Percentiles rank a stretch among this genome's conserved stretches.
Evolutionary conservation across 164 flowering plant genomes (phyloP).

Genomic region (Aristolochia californica): DNA sequence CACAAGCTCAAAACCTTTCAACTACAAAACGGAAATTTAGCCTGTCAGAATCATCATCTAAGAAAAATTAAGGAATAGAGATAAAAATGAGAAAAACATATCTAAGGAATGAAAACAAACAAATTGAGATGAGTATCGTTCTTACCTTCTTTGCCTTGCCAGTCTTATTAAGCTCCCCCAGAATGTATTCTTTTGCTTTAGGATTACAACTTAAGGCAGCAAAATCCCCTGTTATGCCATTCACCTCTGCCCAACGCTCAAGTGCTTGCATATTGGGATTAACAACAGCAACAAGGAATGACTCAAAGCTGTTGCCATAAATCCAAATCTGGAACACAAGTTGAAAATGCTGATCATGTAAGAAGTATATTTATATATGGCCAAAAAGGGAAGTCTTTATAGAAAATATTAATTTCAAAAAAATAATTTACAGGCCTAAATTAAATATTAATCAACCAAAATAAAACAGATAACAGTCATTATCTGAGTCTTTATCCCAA

Average conservation of each 20-base stretch:
- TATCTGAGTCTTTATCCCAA: too few species aligned
- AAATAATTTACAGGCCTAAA: too few species aligned
- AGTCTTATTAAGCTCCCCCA: conserved; percentile 66
- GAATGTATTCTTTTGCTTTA: conserved; percentile 60
- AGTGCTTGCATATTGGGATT: conserved; percentile 71
- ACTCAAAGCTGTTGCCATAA: conserved; percentile 89
- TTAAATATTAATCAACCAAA: too few species aligned
- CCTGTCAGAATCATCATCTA: not conserved
- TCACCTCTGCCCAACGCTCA: conserved; percentile 56
- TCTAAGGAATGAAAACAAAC: not conserved
- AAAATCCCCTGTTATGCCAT: conserved; percentile 60
- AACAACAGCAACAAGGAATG: conserved; percentile 78
- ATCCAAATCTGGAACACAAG: conserved; percentile 75
- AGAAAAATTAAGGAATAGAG: not conserved
- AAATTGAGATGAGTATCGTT: too few species aligned
- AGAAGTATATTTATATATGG: not conserved
- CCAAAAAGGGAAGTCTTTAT: too few species aligned
- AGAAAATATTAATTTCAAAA: too few species aligned
- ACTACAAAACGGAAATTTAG: conserved; percentile 32
- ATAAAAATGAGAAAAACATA: not conserved
- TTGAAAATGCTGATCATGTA: not conserved
- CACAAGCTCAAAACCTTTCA: conserved; percentile 90
- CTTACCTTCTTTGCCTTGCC: conserved; percentile 83
- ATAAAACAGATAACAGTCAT: too few species aligned
- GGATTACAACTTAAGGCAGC: conserved; percentile 61